Base-by-base conservation (phyloP, 805 yeast genomes). In the Candida corydali region DNA sequence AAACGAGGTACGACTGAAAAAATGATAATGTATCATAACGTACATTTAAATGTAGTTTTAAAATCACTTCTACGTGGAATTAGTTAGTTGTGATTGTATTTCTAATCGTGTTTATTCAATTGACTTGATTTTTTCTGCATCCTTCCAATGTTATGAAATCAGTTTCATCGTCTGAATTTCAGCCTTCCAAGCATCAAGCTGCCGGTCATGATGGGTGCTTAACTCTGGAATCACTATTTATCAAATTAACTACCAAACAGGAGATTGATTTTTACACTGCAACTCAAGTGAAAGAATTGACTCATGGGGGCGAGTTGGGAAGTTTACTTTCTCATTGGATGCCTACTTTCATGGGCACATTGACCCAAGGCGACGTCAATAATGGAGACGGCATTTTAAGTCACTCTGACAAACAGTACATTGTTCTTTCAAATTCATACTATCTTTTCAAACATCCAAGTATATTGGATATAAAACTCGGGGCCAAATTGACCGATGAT, bases 141-240 rank as follows among this genome's bases (percentile, higher is more conserved):
- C 10, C 4, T n/a, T 29, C 9, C 9, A 29, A 11, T 17, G 15
- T 5, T 24, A 17, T 28, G 31, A 17, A 8, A 7, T 24, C 26
- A 6, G n/a, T 14, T 11, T 24, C 26, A 24, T 24, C 26, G n/a
- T 24, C 33, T 17, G 17, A 14, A 3, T 25, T 24, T 12, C 9
- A 12, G n/a, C 49, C 49, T 8, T 41, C 57, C 8, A 36, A 38
- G n/a, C 86, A 84, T 51, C 83, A 80, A 59, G 98, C 93, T 3
- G 98, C 97, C 0, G 98, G 98, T 5, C 98, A 91, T 51, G 85
- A 71, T 5, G 98, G 96, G 0, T 75, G 83, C 3, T 47, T 86
- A 37, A 46, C 51, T 8, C 78, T 78, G 43, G 70, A 57, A 5
- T 59, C 76, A 6, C 61, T 91, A 11, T 82, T 89, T 46, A 75